phyloP scores from a whole-genome alignment of 768 basidiomycete species.

The Boletus speciosus region DNA sequence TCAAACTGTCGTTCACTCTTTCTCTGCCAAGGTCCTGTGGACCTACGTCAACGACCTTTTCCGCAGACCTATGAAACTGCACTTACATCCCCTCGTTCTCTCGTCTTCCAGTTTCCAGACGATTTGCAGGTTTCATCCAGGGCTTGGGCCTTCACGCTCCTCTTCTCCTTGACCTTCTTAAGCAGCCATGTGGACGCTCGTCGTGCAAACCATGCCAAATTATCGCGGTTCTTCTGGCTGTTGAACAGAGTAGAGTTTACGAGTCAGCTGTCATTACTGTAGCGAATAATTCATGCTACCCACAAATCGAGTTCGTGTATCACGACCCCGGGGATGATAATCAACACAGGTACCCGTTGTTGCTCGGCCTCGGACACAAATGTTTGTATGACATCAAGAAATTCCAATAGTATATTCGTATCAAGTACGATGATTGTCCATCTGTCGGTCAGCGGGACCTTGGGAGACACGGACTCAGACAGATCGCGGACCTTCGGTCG shows the following conservation, averaged over 20 bases:
- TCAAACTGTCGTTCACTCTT: slow-evolving; percentile 62
- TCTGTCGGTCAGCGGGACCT: slow-evolving; percentile 44
- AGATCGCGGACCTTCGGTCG: neutral
- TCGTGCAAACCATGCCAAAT: slow-evolving; percentile 61
- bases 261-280: neutral
- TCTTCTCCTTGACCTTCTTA: slow-evolving; percentile 54
- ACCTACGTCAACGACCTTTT: neutral
- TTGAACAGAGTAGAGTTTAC: neutral
- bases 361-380: slow-evolving; percentile 63
- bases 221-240: slow-evolving; percentile 41
- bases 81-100: slow-evolving; percentile 42
- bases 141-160: slow-evolving; percentile 57
- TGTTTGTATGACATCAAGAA: slow-evolving; percentile 58
- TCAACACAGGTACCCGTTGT: slow-evolving; percentile 44
- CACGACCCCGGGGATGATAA: slow-evolving; percentile 73
- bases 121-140: slow-evolving; percentile 59
- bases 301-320: slow-evolving; percentile 77
- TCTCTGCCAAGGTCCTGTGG: slow-evolving; percentile 29
- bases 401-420: slow-evolving; percentile 73
- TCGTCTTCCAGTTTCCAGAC: slow-evolving; percentile 59
- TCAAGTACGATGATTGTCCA: slow-evolving; percentile 61
- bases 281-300: slow-evolving; percentile 13
- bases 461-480: neutral
- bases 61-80: neutral
- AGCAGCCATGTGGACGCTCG: slow-evolving; percentile 68